Evolutionary conservation across 305 asterid species (phyloP).

Genomic region (Fraxinus baroniana): DNA sequence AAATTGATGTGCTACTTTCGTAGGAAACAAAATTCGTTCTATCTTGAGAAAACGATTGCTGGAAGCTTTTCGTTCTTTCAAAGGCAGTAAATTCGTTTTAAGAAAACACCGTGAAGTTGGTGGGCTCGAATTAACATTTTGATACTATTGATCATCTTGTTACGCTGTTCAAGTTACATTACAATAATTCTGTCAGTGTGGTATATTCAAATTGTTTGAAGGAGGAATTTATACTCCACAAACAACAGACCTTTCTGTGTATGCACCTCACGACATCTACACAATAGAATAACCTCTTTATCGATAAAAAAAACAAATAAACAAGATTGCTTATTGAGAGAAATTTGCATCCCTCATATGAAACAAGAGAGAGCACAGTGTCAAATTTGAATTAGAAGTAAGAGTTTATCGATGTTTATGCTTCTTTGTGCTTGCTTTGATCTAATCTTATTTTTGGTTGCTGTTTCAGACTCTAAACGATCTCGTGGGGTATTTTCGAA

Average conservation of each 20-base stretch:
- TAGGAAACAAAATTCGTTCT: too few species aligned
- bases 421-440: constrained; percentile 19
- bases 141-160: not conserved
- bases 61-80: not conserved
- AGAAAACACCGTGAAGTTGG: not conserved
- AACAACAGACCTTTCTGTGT: not conserved
- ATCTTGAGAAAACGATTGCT: not conserved
- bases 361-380: not conserved
- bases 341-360: not conserved
- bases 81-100: not conserved
- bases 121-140: not conserved
- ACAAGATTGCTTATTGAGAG: not conserved
- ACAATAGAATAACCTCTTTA: not conserved
- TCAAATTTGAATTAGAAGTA: not conserved
- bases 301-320: not conserved
- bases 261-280: not conserved
- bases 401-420: not conserved
- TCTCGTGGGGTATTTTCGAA: constrained; percentile 49
- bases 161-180: not conserved
- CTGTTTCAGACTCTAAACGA: constrained; percentile 70
- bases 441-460: constrained; percentile 21
- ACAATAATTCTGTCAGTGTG: not conserved
- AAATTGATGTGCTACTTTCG: too few species aligned
- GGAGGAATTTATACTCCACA: not conserved
- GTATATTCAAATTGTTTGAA: not conserved